These are phyloP conservation scores for Straminergon stramineum DNA, from an alignment of 225 moss, liverwort and hornwort species.

Conservation along the genomic window DNA sequence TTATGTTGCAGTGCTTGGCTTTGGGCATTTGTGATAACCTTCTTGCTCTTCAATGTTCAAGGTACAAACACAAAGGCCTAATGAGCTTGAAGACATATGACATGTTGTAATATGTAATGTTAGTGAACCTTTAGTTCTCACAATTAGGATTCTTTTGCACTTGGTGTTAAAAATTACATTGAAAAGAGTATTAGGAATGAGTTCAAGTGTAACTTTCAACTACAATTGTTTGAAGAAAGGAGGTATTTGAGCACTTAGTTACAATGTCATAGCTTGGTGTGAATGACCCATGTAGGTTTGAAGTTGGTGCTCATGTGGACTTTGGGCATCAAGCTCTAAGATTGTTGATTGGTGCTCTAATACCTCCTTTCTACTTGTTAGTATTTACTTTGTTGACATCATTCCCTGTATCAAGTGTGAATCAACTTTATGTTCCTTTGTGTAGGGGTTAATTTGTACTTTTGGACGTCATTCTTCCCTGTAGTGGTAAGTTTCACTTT, in stretches of 20 bases:
- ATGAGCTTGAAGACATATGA: neutral
- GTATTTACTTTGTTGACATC: neutral
- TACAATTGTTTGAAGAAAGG: neutral
- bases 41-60: conserved; percentile 14
- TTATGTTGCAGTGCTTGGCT: conserved; percentile 11
- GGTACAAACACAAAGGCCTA: neutral
- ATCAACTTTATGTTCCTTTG: neutral
- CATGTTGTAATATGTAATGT: neutral
- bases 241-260: neutral
- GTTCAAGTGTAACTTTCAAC: rapidly evolving
- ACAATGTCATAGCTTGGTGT: neutral
- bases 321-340: neutral
- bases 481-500: neutral
- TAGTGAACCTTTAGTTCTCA: neutral
- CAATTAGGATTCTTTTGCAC: neutral
- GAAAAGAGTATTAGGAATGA: neutral
- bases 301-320: neutral
- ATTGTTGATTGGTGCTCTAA: neutral
- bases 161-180: rapidly evolving
- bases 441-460: conserved; percentile 2
- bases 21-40: conserved; percentile 3
- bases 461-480: neutral
- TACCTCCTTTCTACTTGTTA: too few species aligned
- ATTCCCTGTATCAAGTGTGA: neutral
- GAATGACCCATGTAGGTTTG: neutral